Evolutionary conservation across 1,284 basidiomycete species (phyloP), one percentile per base, ranked within the genome.

Genomic region (Singerocomus rubriflavus): DNA sequence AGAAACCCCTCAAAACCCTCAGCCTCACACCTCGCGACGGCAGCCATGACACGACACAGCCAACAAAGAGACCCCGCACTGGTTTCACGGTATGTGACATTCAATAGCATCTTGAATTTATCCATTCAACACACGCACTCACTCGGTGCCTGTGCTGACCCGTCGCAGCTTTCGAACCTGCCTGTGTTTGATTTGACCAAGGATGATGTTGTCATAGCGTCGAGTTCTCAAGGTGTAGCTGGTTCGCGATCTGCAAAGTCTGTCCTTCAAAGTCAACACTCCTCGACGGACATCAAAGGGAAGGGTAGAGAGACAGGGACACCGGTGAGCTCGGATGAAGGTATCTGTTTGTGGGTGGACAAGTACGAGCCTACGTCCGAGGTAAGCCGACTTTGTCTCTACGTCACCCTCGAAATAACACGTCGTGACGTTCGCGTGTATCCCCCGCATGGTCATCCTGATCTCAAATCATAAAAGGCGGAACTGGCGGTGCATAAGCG

Each of bases 401-500:
- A 51, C 48, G 21, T 40, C 38, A 46, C 44, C 27, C 14, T 12
- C 11, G 17, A n/a, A n/a, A 36, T 37, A 17, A 9, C 14, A 11
- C 29, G 6, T 30, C 50, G n/a, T n/a, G n/a, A 7, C 10, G 30
- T 27, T 21, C n/a, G 11, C 11, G 7, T 9, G 48, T n/a, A 25
- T 36, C 27, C 16, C 29, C 11, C 37, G 26, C 31, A 30, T 31
- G 27, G 16, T 32, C 36, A 26, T 16, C 4, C 14, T 40, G 33
- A 48, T 50, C 42, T 35, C 25, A 6, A 38, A 25, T 7, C 21
- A 46, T 8, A 16, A 40, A 54, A 92, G 89, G 78, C 75, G 26
- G 86, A 94, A 31, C 77, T 99, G 2, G 93, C 92, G 1, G 90
- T 98, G 4, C 93, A 98, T 65, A 85, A 88, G 51, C 80, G 79